These are phyloP conservation scores for Proliferodiscus dingleyae DNA, from an alignment of 2,329 filamentous ascomycete species.

Conservation along the genomic window DNA sequence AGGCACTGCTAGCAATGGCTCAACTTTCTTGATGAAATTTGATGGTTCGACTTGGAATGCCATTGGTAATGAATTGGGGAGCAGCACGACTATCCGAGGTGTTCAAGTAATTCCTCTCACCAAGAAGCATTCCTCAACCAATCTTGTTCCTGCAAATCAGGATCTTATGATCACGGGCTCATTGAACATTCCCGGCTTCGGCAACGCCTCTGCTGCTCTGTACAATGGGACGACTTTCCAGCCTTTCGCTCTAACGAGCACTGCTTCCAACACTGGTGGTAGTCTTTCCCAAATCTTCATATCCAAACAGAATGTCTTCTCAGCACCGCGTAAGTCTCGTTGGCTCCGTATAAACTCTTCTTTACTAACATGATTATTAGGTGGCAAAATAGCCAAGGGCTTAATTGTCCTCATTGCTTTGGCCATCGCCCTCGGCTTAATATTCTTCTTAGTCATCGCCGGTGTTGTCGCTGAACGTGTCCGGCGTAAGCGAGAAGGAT, in stretches of 20 bases:
- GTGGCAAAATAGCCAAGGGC: constrained; percentile 61
- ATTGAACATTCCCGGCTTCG: constrained; percentile 69
- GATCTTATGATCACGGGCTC: constrained; percentile 80
- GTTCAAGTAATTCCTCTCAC: constrained; percentile 76
- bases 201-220: constrained; percentile 77
- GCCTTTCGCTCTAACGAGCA: constrained; percentile 77
- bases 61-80: constrained; percentile 57
- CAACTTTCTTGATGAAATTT: constrained; percentile 76
- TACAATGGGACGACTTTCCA: constrained; percentile 77
- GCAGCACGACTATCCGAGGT: constrained; percentile 65
- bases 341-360: background rate
- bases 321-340: constrained; percentile 49
- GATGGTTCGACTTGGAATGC: constrained; percentile 67
- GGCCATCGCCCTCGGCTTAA: constrained; percentile 70
- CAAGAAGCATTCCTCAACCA: constrained; percentile 58
- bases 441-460: constrained; percentile 70
- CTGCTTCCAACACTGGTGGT: constrained; percentile 58
- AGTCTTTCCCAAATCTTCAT: constrained; percentile 81
- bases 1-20: constrained; percentile 63
- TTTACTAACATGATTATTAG: constrained; percentile 32
- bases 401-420: constrained; percentile 78
- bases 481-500: constrained; percentile 73
- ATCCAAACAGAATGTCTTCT: constrained; percentile 74
- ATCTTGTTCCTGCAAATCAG: constrained; percentile 62
- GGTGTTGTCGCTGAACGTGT: constrained; percentile 72